Evolutionary conservation across 2,329 filamentous ascomycete genomes (phyloP), one percentile per base, ranked within the genome.

Genomic region (Calonectria pteridis): DNA sequence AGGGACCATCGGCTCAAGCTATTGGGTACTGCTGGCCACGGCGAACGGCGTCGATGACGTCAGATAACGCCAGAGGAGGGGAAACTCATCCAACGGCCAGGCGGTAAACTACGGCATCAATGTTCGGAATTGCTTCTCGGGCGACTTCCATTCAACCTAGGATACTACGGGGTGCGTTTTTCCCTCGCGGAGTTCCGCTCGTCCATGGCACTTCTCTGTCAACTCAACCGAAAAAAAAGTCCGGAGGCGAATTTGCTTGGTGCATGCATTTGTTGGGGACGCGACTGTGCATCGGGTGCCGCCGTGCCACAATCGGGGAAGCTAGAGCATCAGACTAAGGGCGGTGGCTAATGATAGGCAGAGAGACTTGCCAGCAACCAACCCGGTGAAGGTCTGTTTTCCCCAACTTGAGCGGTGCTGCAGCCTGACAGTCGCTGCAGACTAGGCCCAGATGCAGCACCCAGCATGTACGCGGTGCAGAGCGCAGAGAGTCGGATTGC

Each of bases 261-360:
- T 59, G 40, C 49, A 53, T 59, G 66, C 59, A 66, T 73, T 73
- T 73, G 66, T 73, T 73, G 71, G 59, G 71, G 66, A 73, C 31
- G 59, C 71, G 29, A 62, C 35, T 29, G 10, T 64, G 46, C 40
- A 69, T 28, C 33, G 66, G 51, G 70, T 58, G 58, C 49, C 58
- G 65, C 65, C 31, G 59, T 53, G 55, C 55, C 33, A 62, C 55
- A 62, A 7, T 62, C 35, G 35, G 23, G 33, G 55, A 13, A 62
- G 55, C 55, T 62, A 62, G 55, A 40, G 33, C 10, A 62, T 31
- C 5, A 33, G 26, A 58, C 58, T 64, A 65, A 35, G 35, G 65
- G 31, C 26, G 35, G 35, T 67, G 65, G 50, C 65, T 58, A 67
- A 29, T 35, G 65, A 62, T 62, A 62, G 55, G 55, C 33, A 28